These are phyloP conservation scores for Xylaria sp. DNA, from an alignment of 2,329 filamentous ascomycete species.

Conservation along the genomic window DNA sequence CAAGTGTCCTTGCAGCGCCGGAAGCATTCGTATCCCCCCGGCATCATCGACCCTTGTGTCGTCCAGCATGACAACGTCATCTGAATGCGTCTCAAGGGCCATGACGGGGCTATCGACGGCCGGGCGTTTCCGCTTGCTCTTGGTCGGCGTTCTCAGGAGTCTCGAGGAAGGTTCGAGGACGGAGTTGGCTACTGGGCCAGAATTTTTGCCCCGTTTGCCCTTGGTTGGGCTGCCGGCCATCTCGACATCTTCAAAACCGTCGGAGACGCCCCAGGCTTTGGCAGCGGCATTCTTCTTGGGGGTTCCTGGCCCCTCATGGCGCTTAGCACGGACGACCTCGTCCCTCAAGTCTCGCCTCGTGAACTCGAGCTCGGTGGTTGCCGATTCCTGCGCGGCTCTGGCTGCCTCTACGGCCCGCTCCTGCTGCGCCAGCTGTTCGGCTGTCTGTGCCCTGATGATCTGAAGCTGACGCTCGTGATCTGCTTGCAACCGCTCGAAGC, in stretches of 20 bases:
- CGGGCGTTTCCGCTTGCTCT: constrained; percentile 73
- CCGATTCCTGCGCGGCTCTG: constrained; percentile 67
- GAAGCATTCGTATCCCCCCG: constrained; percentile 17
- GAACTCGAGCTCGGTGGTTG: constrained; percentile 74
- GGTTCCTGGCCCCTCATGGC: constrained; percentile 57
- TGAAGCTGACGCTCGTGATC: constrained; percentile 68
- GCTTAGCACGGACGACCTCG: constrained; percentile 52
- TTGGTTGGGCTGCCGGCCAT: constrained; percentile 61
- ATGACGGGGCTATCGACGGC: constrained; percentile 69
- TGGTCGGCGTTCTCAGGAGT: constrained; percentile 61
- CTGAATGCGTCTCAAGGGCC: constrained; percentile 60
- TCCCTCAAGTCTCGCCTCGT: constrained; percentile 73
- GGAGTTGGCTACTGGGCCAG: constrained; percentile 50
- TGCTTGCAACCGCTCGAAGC: constrained; percentile 65
- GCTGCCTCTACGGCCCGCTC: constrained; percentile 68
- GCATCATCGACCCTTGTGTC: constrained; percentile 31
- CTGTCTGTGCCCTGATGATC: constrained; percentile 65
- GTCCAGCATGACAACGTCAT: constrained; percentile 47
- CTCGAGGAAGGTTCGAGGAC: constrained; percentile 49
- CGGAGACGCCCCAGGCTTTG: constrained; percentile 65
- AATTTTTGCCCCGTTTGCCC: constrained; percentile 50
- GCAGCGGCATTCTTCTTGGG: constrained; percentile 63
- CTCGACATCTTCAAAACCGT: constrained; percentile 78
- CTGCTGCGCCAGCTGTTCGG: constrained; percentile 67
- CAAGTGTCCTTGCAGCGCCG: constrained; percentile 25